A percentile compares a stretch with the other conserved stretches of the same genome.
Conservation (phyloP, 768 basidiomycete genomes). For the Amanita rubescens region DNA sequence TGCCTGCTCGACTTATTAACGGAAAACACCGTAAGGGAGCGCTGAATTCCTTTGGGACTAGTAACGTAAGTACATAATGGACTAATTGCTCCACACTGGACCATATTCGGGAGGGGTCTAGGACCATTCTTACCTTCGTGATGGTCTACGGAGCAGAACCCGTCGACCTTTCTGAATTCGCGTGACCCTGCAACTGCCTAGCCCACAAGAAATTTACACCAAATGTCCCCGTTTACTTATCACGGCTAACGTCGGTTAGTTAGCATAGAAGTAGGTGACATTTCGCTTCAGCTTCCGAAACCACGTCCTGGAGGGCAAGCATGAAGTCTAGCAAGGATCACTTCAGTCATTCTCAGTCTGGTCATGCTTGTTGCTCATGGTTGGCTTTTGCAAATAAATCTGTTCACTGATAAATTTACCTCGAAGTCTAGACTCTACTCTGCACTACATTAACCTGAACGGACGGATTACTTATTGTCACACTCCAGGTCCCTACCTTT, state of each 20-base stretch:
- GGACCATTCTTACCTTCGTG: not conserved
- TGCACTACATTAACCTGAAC: not conserved
- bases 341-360: too few species aligned
- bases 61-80: not conserved
- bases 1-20: not conserved
- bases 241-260: not conserved
- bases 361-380: too few species aligned
- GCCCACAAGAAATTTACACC: not conserved
- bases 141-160: not conserved
- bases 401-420: too few species aligned
- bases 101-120: not conserved
- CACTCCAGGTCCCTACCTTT: not conserved
- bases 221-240: not conserved
- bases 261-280: not conserved
- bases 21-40: not conserved
- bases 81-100: too few species aligned
- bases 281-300: not conserved
- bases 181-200: not conserved
- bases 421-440: too few species aligned
- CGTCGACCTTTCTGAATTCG: not conserved
- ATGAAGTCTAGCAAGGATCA: too few species aligned
- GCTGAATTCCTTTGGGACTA: conserved; percentile 2
- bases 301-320: too few species aligned
- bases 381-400: too few species aligned
- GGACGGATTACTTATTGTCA: not conserved